phyloP scores from a whole-genome alignment of 78 protist species.

The Parvularia atlantis region DNA sequence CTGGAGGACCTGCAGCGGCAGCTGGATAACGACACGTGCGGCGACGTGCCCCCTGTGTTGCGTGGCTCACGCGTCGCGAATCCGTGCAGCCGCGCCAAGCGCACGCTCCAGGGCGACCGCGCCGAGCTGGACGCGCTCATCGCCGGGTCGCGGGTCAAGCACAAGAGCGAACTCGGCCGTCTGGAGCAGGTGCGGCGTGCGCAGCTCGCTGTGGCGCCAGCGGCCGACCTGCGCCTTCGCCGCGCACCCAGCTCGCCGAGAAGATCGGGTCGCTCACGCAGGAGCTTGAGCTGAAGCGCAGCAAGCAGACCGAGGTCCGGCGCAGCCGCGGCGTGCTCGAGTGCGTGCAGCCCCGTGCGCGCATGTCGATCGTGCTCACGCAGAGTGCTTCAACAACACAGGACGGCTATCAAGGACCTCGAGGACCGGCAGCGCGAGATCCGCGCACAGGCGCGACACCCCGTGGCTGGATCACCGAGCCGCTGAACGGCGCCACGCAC shows the following conservation, averaged over 20 bases:
- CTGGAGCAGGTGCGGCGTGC: neutral
- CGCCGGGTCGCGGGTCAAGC: neutral
- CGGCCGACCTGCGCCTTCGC: too few relatives aligned
- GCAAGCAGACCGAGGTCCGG: neutral
- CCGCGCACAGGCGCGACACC: neutral
- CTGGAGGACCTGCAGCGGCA: too few relatives aligned
- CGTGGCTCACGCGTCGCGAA: too few relatives aligned
- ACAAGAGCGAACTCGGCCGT: conserved; percentile 17
- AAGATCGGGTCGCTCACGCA: too few relatives aligned
- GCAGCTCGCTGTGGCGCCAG: too few relatives aligned
- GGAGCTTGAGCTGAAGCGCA: neutral
- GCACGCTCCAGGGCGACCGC: too few relatives aligned
- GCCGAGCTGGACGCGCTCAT: conserved; percentile 1
- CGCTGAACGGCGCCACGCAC: too few relatives aligned
- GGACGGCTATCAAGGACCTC: neutral
- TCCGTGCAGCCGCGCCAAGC: too few relatives aligned
- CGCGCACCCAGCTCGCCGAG: too few relatives aligned
- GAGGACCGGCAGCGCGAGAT: neutral
- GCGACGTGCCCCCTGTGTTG: too few relatives aligned
- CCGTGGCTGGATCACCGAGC: too few relatives aligned
- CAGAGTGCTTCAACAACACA: neutral
- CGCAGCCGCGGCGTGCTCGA: neutral
- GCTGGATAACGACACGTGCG: too few relatives aligned
- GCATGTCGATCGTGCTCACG: neutral
- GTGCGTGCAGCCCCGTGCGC: neutral